Base-by-base conservation (phyloP, 1,284 basidiomycete species). In the Cryptococcus amylolentus region DNA sequence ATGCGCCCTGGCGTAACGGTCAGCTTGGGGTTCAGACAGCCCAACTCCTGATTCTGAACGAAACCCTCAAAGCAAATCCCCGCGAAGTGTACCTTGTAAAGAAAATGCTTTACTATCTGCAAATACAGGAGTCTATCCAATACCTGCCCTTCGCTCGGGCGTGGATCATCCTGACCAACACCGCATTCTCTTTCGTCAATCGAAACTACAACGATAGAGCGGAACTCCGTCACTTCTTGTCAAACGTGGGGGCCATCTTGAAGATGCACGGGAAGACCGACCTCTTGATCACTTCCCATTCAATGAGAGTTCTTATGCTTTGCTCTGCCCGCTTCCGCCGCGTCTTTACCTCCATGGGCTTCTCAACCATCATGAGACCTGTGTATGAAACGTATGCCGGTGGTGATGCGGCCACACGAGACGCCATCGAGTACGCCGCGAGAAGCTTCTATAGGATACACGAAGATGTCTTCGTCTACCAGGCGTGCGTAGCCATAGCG, bases 241-340 rank as follows among this genome's bases (percentile, higher is more conserved):
- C 88, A 67, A 87, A 87, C 16, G 72, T 89, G 26, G 87, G 86
- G 66, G 80, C 81, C 2, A 86, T 88, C 45, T 72, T 91, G 14
- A 72, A 85, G 4, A 76, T 77, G 2, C 87, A 89, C 73, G 86
- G 86, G 4, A 80, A 84, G 63, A 86, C 87, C 59, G 84, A 88
- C 52, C 84, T 86, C 6, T 83, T 89, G 48, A 83, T 90, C 13
- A 56, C 61, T 16, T 80, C 82, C 26, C 87, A 88, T 59, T 80
- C 84, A 3, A 79, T 90, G 73, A 84, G 88, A 81, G 49, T 79
- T 80, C 57, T 77, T 51, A 85, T 88, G 83, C 83, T 86, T 26
- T 88, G 87, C 2, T 85, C 84, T 43, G 87, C 87, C n/a, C 83
- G 88, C 23, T 90, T 89, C 68, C 81, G 84, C 23, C 83, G 88